Percentiles rank a stretch among this genome's conserved stretches.
These are phyloP conservation scores for Trypanosomatidae sp. DNA, from an alignment of 208 protist species.

Conservation along the genomic window DNA sequence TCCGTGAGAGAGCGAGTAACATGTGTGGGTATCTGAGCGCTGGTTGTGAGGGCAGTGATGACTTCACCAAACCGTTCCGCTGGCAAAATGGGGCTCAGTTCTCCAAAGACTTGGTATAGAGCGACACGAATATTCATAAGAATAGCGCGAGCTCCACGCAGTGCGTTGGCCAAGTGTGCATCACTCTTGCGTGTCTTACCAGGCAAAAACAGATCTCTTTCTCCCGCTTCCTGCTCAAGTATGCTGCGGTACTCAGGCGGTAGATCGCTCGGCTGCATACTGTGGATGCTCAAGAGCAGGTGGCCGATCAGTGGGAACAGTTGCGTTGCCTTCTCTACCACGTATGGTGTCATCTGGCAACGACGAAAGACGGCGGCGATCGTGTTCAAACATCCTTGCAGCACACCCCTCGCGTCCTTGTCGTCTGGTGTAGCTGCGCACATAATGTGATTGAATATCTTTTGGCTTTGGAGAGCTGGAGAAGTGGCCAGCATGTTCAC, in stretches of 20 bases:
- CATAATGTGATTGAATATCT: slow-evolving; percentile 61
- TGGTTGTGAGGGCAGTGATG: slow-evolving; percentile 32
- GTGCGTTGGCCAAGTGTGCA: slow-evolving; percentile 5
- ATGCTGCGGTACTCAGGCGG: slow-evolving; percentile 41
- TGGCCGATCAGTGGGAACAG: slow-evolving; percentile 38
- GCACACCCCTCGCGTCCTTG: slow-evolving; percentile 26
- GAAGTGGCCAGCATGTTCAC: slow-evolving; percentile 36
- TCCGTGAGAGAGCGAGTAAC: slow-evolving; percentile 46
- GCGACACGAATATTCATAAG: slow-evolving; percentile 56
- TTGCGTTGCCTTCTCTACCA: slow-evolving; percentile 41
- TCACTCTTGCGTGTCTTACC: slow-evolving; percentile 40
- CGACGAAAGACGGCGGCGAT: slow-evolving; percentile 68
- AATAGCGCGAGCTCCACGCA: slow-evolving; percentile 29
- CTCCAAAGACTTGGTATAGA: slow-evolving; percentile 71
- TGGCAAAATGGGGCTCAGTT: slow-evolving; percentile 50
- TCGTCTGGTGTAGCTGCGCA: slow-evolving; percentile 21
- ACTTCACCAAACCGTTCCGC: slow-evolving; percentile 39
- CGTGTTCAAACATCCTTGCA: slow-evolving; percentile 49
- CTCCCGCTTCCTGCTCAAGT: slow-evolving; percentile 33
- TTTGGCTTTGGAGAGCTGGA: slow-evolving; percentile 32
- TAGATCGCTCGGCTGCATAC: slow-evolving; percentile 41
- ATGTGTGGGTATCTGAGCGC: slow-evolving; percentile 32
- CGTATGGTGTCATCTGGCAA: slow-evolving; percentile 50
- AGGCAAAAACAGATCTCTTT: slow-evolving; percentile 51
- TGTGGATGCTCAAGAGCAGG: slow-evolving; percentile 55